Evolutionary conservation across 331 rosid genomes (phyloP).

Genomic region (Pyrus hybrid): DNA sequence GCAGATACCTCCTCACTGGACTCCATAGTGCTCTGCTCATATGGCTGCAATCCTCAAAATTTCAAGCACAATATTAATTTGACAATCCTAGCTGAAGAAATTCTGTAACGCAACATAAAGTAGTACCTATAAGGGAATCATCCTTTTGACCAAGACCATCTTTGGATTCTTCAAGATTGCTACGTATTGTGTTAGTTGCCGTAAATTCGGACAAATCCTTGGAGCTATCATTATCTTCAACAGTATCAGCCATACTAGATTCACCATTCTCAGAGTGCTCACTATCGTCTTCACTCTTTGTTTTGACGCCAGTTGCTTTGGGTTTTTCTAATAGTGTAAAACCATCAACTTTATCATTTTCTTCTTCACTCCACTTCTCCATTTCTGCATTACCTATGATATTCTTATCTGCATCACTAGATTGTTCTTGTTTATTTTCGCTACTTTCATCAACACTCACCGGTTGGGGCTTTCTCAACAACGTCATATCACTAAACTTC

Average conservation of each 20-base stretch:
- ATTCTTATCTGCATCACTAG: constrained; percentile 17
- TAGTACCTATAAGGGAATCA: constrained; percentile 30
- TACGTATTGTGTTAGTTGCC: background rate
- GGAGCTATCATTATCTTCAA: constrained; percentile 9
- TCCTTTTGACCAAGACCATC: constrained; percentile 11
- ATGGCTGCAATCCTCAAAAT: constrained; percentile 46
- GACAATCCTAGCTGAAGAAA: constrained; percentile 1
- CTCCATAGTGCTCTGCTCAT: constrained; percentile 25
- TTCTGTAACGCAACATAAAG: constrained; percentile 12
- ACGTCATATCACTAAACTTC: constrained; percentile 64
- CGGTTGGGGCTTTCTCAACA: constrained; percentile 74
- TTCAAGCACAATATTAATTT: constrained; percentile 25
- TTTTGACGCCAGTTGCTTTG: constrained; percentile 3
- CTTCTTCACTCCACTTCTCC: constrained; percentile 26
- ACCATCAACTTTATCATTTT: constrained; percentile 13
- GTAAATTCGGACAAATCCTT: constrained; percentile 1
- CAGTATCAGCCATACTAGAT: constrained; percentile 13
- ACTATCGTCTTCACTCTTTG: background rate
- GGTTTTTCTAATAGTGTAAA: constrained; percentile 51
- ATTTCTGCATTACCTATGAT: constrained; percentile 21
- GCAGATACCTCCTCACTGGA: constrained; percentile 28
- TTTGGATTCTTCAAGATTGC: constrained; percentile 9
- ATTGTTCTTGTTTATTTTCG: constrained; percentile 21
- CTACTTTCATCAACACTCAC: constrained; percentile 15
- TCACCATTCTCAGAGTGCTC: constrained; percentile 17